Conservation (phyloP, 2,329 filamentous ascomycete species). For the Cladosporium cucumerinum region DNA sequence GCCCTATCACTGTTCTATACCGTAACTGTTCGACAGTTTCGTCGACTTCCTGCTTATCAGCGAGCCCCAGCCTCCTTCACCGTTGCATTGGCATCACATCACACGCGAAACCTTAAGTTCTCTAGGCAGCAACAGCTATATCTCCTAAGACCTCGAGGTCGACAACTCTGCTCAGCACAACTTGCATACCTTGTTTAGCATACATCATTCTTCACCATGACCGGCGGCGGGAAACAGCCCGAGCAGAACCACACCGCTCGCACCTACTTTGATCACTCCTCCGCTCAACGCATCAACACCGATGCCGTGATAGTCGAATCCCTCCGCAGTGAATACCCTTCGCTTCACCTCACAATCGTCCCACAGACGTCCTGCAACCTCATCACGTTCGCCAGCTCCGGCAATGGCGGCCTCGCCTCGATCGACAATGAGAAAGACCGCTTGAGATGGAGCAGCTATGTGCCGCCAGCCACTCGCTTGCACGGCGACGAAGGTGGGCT, state of each 20-base stretch:
- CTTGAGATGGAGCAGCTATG: slow-evolving; percentile 39
- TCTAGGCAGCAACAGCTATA: not conserved
- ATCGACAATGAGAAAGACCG: slow-evolving; percentile 42
- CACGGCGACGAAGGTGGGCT: slow-evolving; percentile 37
- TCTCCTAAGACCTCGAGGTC: not conserved
- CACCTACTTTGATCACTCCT: slow-evolving; percentile 45
- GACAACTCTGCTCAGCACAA: not conserved
- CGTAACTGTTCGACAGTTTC: not conserved
- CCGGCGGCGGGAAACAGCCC: slow-evolving; percentile 15
- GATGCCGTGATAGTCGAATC: slow-evolving; percentile 44
- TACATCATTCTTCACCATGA: slow-evolving; percentile 18
- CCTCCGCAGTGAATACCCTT: slow-evolving; percentile 45
- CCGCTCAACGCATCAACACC: slow-evolving; percentile 43
- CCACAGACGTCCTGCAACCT: slow-evolving; percentile 38
- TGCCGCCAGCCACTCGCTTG: slow-evolving; percentile 39
- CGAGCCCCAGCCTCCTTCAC: not conserved
- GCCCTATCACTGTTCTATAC: not conserved
- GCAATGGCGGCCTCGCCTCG: slow-evolving; percentile 40
- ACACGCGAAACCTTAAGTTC: not conserved
- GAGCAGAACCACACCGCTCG: slow-evolving; percentile 36
- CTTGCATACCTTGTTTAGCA: not conserved
- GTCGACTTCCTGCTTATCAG: not conserved
- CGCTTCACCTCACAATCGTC: slow-evolving; percentile 43
- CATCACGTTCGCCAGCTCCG: slow-evolving; percentile 42
- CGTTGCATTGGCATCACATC: not conserved